Evolutionary conservation across 2,329 filamentous ascomycete genomes (phyloP), one percentile per base, ranked within the genome.

Genomic region (Microcyclosporella mali): DNA sequence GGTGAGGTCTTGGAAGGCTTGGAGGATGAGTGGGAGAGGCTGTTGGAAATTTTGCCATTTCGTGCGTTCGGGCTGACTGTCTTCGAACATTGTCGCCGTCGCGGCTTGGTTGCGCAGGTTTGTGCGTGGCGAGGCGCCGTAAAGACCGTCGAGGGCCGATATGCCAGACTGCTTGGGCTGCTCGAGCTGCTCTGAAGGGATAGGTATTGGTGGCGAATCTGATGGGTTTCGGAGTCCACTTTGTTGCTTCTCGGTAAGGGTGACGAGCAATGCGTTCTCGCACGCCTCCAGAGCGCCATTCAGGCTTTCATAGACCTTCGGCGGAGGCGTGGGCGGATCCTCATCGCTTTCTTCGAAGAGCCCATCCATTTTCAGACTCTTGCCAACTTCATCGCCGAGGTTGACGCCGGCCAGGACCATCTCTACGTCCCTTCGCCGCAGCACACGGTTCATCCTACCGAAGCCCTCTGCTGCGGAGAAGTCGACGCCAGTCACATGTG

Each of bases 391-490:
- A 35, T 81, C 82, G 19, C 84, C 77, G 1, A 87, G 74, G 28
- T 87, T 81, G 2, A 97, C 78, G 1, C 89, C 87, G 40, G 88
- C 92, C 44, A 98, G 74, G 11, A 92, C 79, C 45, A 95, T 78
- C 44, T 83, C 77, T 28, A 98, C 85, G 18, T 81, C 80, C 59
- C 87, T 85, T 50, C 82, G 80, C 48, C 81, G 72, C 2, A 97
- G 71, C 15, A 97, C 75, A 16, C 92, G 81, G 60, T 89, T 92
- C 65, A 98, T 88, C 11, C 89, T 84, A 46, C 86, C 88, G 62
- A 98, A 97, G 0, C 87, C 92, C 64, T 98, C 92, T 1, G 88
- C 90, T 1, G 92, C 90, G 0, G 90, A 97, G 63, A 95, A 98
- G 66, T 98, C 92, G 16, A 97, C 78, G 6, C 90, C 92, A 11